A percentile compares a stretch with the other conserved stretches of the same genome.
Evolutionary conservation across 2,329 filamentous ascomycete species (phyloP).

Genomic region (Parastagonospora avenae): DNA sequence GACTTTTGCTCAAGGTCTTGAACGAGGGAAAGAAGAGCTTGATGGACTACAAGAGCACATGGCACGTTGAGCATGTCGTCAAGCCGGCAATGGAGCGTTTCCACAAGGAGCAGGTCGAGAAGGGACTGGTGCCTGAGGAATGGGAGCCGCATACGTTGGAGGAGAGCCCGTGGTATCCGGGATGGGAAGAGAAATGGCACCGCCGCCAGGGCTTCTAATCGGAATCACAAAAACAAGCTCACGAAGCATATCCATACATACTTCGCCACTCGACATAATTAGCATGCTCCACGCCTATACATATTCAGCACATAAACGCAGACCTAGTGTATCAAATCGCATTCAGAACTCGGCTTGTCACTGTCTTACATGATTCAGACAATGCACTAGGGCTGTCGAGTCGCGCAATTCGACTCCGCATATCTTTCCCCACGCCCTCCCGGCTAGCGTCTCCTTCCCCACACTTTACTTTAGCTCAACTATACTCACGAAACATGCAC

Average conservation of each 20-base stretch:
- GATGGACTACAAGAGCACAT: slow-evolving; percentile 82
- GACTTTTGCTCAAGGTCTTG: slow-evolving; percentile 70
- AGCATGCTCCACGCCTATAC: too few species aligned
- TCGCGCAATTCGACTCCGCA: neutral
- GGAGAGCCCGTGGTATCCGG: slow-evolving; percentile 76
- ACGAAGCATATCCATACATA: neutral
- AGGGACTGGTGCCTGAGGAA: slow-evolving; percentile 62
- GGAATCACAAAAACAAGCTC: too few species aligned
- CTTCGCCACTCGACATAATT: too few species aligned
- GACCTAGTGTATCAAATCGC: too few species aligned
- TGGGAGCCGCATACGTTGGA: slow-evolving; percentile 74
- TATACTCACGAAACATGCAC: neutral
- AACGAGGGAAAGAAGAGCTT: slow-evolving; percentile 71
- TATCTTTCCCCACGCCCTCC: neutral
- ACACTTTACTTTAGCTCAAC: neutral
- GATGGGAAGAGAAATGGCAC: slow-evolving; percentile 78
- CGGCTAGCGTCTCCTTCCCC: slow-evolving; percentile 7
- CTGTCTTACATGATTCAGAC: too few species aligned
- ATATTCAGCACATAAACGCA: too few species aligned
- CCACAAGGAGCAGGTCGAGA: slow-evolving; percentile 68
- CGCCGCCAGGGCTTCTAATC: slow-evolving; percentile 63
- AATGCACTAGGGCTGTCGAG: neutral
- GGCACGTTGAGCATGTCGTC: slow-evolving; percentile 76
- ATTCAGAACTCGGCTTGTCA: too few species aligned
- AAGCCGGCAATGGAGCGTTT: slow-evolving; percentile 68